Evolutionary conservation across 2,329 filamentous ascomycete species (phyloP).

Genomic region (Xylaria sp.): DNA sequence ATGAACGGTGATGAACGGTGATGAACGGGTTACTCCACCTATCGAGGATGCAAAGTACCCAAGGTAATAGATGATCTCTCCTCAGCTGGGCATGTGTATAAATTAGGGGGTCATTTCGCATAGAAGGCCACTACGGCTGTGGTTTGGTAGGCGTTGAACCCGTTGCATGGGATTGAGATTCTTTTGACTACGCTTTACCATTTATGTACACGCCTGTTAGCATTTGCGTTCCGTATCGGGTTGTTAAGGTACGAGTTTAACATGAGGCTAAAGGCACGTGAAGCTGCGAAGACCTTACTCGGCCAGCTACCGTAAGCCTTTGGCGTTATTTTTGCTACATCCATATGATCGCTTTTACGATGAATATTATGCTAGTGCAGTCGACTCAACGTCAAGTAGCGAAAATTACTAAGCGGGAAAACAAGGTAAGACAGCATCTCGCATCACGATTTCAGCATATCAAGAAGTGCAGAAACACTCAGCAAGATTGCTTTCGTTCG

Average conservation of each 20-base stretch:
- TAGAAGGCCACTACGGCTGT: slow-evolving; percentile 52
- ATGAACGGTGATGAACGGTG: slow-evolving; percentile 36
- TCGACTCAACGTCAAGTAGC: neutral
- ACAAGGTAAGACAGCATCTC: neutral
- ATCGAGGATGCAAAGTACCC: slow-evolving; percentile 43
- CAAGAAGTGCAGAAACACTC: too few species aligned
- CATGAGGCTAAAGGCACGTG: neutral
- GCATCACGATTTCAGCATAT: neutral
- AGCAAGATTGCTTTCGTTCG: neutral
- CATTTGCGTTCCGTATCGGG: slow-evolving; percentile 1
- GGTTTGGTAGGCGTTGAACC: slow-evolving; percentile 50
- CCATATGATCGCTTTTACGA: neutral
- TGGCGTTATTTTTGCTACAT: neutral
- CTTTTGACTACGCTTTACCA: slow-evolving; percentile 34
- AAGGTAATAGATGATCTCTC: slow-evolving; percentile 62
- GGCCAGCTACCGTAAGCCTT: neutral
- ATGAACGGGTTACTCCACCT: slow-evolving; percentile 34
- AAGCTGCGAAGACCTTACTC: neutral
- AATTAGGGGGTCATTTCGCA: slow-evolving; percentile 59
- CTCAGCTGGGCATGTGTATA: slow-evolving; percentile 62
- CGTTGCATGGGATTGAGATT: slow-evolving; percentile 44
- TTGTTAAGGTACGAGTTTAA: neutral
- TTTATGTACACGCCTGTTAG: neutral
- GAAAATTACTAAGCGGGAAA: neutral
- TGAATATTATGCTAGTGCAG: neutral